phyloP scores from a whole-genome alignment of 1,139 yeast genomes.

The Kodamaea ohmeri region DNA sequence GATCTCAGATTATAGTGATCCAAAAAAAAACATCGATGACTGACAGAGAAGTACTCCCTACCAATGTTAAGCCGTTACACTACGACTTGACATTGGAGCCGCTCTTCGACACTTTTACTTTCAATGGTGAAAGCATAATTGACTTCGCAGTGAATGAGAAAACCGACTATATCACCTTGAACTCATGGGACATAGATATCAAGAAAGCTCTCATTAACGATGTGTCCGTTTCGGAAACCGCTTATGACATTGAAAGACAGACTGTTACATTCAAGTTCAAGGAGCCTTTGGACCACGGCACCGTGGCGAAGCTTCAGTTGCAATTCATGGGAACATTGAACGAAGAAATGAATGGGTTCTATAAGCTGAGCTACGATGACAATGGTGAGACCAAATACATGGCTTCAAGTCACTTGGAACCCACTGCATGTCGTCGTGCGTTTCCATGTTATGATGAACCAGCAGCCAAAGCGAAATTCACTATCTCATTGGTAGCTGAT shows the following conservation, averaged over 20 bases:
- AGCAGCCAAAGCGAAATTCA: constrained; percentile 68
- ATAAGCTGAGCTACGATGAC: constrained; percentile 69
- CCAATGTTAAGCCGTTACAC: constrained; percentile 68
- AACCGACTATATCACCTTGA: constrained; percentile 52
- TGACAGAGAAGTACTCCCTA: constrained; percentile 64
- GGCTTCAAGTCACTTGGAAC: constrained; percentile 83
- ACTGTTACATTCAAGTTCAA: constrained; percentile 61
- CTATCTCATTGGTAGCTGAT: constrained; percentile 60
- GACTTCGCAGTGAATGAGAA: constrained; percentile 60
- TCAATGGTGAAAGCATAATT: constrained; percentile 62
- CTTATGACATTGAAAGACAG: constrained; percentile 55
- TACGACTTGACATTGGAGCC: constrained; percentile 75
- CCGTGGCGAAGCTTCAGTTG: constrained; percentile 45
- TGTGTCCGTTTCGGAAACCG: constrained; percentile 27
- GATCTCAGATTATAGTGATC: not conserved
- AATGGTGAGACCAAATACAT: constrained; percentile 60
- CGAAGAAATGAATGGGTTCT: constrained; percentile 68
- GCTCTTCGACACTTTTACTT: constrained; percentile 65
- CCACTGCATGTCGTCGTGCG: constrained; percentile 82
- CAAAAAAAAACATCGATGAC: not conserved
- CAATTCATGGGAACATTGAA: constrained; percentile 69
- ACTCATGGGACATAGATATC: constrained; percentile 64
- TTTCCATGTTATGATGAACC: constrained; percentile 87
- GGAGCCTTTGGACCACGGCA: constrained; percentile 45
- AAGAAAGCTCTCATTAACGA: constrained; percentile 48